Base-by-base conservation (phyloP, 1,284 basidiomycete genomes). In the Cutaneotrichosporon sp. region DNA sequence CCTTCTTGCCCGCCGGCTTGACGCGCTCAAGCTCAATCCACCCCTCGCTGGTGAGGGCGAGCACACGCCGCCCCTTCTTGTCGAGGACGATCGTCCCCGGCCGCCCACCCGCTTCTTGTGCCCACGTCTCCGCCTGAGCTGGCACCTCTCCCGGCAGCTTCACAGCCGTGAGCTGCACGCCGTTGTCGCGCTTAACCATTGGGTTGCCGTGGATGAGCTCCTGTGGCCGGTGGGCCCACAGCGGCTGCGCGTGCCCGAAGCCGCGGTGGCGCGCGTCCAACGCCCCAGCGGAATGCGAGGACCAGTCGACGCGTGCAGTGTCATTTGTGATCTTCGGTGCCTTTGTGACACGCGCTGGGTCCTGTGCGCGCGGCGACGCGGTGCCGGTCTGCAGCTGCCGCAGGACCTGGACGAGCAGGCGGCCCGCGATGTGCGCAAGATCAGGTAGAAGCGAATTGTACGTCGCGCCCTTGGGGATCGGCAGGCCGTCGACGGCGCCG, bases 381-480 rank as follows among this genome's bases (percentile, higher is more conserved):
- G 77, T 86, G 22, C 84, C 84, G 0, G 69, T 64, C 9, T 85
- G 74, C 77, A 94, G 87, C 54, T 86, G 80, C 33, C 87, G 82
- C 4, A 97, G 77, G 4, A 89, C 85, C 0, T 85, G 80, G 0
- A 93, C 87, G 20, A 97, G 83, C 1, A 92, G 75, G 33, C 83
- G 76, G 0, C 89, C 91, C 0, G 91, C 92, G n/a, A 81, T 73
- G 1, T 74, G 69, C 0, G 87, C 90, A n/a, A 95, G 82, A 0
- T 71, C 68, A n/a, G 86, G 83, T 8, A 89, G 82, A 59, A 95
- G 78, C 0, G 76, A 66, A 0, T 74, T 58, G 74, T 89, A 95
- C 14, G 83, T 82, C 2, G 81, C 81, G 31, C 79, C 76, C 2
- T 76, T 69, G 0, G 84, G 59, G 25, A 90, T 76, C 20, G 72